phyloP scores from a whole-genome alignment of 2,329 filamentous ascomycete species.

The Harringtonia lauricola region DNA sequence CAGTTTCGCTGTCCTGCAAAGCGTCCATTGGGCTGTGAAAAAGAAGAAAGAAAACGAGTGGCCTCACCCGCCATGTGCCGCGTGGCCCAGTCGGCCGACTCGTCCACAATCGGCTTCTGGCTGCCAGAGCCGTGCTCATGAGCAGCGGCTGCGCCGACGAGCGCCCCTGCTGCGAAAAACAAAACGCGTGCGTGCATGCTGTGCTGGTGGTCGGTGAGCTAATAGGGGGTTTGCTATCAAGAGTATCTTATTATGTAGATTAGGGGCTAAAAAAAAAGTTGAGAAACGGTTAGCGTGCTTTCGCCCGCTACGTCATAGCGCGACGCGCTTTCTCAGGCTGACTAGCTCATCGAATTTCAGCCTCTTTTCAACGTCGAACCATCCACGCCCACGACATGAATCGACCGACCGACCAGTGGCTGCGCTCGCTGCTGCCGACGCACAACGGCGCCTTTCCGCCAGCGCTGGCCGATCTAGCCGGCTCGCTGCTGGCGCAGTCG shows the following conservation, averaged over 20 bases:
- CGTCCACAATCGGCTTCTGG: constrained; percentile 43
- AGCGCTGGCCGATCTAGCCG: constrained; percentile 59
- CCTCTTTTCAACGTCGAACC: too few relatives aligned
- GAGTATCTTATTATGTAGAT: background rate
- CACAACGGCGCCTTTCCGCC: constrained; percentile 56
- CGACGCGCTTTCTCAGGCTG: background rate
- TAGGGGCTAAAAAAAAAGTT: too few relatives aligned
- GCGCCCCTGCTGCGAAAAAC: constrained; percentile 22
- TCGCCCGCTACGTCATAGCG: constrained; percentile 8
- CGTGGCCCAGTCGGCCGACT: constrained; percentile 51
- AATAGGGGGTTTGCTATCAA: too few relatives aligned
- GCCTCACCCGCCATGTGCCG: constrained; percentile 56
- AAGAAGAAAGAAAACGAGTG: too few relatives aligned
- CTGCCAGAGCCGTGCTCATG: constrained; percentile 34
- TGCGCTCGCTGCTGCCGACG: constrained; percentile 65
- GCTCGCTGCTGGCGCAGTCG: constrained; percentile 69
- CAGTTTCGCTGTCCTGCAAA: too few relatives aligned
- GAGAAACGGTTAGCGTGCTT: background rate
- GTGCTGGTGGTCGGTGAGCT: background rate
- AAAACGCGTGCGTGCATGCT: constrained; percentile 11
- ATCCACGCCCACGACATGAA: constrained; percentile 46
- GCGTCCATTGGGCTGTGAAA: too few relatives aligned
- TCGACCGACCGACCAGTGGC: constrained; percentile 59
- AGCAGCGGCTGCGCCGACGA: constrained; percentile 32
- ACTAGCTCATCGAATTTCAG: too few relatives aligned